Evolutionary conservation across 768 basidiomycete species (phyloP), one percentile per base, ranked within the genome.

Genomic region (Neoboletus subvelutipes): DNA sequence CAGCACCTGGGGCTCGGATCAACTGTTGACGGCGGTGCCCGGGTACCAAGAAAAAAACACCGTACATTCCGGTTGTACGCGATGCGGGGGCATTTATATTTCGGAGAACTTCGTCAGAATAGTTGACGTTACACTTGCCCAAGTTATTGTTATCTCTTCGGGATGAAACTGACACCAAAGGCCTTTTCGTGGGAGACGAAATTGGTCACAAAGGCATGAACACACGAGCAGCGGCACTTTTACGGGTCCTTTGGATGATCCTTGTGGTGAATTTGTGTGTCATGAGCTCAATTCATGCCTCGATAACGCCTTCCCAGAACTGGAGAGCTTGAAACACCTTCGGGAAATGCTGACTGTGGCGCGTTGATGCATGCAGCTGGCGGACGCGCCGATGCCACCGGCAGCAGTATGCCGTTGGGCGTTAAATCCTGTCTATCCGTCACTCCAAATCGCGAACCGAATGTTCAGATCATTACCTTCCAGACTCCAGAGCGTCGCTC

Each of bases 61-160:
- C 28, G 2, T 52, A 6, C 36, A 43, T 48, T 43, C 57, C 54
- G 42, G 17, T 37, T 37, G 45, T 22, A 33, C 13, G 20, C 33
- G 42, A 20, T 6, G 39, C n/a, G 39, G 17, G 18, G 43, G 17
- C 5, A 20, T 47, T 47, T 11, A 39, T n/a, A n/a, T n/a, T n/a
- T n/a, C 13, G 36, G 51, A 22, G 24, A 54, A 39, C 49, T 50
- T 62, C 59, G 26, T 50, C 53, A 39, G 43, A 50, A 45, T 50
- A 47, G 42, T 39, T 52, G 26, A 53, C 54, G 49, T 42, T 45
- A 59, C 46, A 4, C 2, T 45, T n/a, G 31, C 50, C 6, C 37
- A 41, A 17, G 36, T 37, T 37, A 18, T 17, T 4, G 36, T 37
- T 37, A 18, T 17, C 7, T 37, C 17, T 17, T 7, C 43, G n/a